Evolutionary conservation across 73 alveolate genomes (phyloP).

Genomic region (Paramecium tetraurelia): DNA sequence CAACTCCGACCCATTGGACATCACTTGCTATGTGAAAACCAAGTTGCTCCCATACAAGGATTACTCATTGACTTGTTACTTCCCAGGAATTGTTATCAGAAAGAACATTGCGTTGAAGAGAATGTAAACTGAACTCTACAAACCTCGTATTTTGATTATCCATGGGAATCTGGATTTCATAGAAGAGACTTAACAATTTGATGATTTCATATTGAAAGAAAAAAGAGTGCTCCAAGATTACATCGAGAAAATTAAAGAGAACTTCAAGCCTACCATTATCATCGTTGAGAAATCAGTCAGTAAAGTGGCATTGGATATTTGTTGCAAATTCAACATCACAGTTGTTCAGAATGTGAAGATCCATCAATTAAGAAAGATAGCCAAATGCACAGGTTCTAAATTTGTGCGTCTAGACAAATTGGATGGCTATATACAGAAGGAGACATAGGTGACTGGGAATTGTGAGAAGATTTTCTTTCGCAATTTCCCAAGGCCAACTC

Average conservation of each 20-base stretch:
- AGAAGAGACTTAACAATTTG: constrained; percentile 8
- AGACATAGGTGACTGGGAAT: neutral
- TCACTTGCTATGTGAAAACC: constrained; percentile 18
- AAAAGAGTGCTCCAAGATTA: neutral
- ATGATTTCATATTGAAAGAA: neutral
- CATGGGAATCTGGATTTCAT: neutral
- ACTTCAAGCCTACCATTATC: neutral
- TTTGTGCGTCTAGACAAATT: neutral
- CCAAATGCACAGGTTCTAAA: constrained; percentile 13
- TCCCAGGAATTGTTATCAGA: neutral
- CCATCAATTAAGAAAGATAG: neutral
- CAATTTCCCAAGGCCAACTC: neutral
- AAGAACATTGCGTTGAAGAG: neutral
- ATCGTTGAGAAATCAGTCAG: neutral
- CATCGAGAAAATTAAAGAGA: neutral
- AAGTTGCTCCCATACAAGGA: neutral
- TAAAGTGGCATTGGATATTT: constrained; percentile 5
- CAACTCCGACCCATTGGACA: neutral
- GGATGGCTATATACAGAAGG: neutral
- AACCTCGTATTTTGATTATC: neutral
- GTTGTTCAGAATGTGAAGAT: neutral
- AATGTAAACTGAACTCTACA: neutral
- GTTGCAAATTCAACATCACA: neutral
- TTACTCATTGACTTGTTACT: constrained; percentile 11
- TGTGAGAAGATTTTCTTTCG: constrained; percentile 1